Evolutionary conservation across 176 grass and related monocot genomes (phyloP).

Genomic region (Thalia dealbata): DNA sequence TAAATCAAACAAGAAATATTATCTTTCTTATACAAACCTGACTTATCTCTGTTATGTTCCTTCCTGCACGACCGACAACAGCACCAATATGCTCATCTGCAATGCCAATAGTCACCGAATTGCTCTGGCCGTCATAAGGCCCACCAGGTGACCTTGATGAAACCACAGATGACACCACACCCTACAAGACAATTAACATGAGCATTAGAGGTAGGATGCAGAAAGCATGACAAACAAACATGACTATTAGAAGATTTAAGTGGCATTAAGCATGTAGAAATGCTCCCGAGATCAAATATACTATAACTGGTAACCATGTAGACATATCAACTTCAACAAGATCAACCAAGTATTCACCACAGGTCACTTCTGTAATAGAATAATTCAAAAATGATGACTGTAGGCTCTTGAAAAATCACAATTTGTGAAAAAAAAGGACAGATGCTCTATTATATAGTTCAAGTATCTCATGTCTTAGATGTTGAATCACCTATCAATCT

Average conservation of each 20-base stretch:
- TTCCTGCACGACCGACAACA: conserved; percentile 68
- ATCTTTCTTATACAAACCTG: conserved; percentile 31
- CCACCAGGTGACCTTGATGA: conserved; percentile 33
- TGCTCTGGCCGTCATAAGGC: conserved; percentile 29
- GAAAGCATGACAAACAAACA: too few relatives aligned
- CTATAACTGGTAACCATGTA: neutral
- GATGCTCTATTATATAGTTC: too few relatives aligned
- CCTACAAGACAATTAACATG: conserved; percentile 25
- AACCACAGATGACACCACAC: conserved; percentile 13
- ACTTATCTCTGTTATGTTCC: conserved; percentile 81
- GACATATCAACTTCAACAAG: neutral
- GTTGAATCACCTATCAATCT: too few relatives aligned
- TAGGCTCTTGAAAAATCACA: too few relatives aligned
- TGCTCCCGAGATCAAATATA: neutral
- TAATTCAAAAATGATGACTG: neutral
- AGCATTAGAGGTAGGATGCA: neutral
- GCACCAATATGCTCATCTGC: conserved; percentile 87
- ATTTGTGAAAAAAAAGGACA: too few relatives aligned
- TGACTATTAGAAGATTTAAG: too few relatives aligned
- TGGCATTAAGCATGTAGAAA: neutral
- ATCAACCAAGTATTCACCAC: neutral
- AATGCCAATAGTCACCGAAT: conserved; percentile 57
- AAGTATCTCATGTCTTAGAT: too few relatives aligned
- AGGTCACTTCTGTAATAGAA: neutral
- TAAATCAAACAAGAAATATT: neutral